Evolutionary conservation across 129 eudicot species (phyloP).

Genomic region (Centella asiatica): DNA sequence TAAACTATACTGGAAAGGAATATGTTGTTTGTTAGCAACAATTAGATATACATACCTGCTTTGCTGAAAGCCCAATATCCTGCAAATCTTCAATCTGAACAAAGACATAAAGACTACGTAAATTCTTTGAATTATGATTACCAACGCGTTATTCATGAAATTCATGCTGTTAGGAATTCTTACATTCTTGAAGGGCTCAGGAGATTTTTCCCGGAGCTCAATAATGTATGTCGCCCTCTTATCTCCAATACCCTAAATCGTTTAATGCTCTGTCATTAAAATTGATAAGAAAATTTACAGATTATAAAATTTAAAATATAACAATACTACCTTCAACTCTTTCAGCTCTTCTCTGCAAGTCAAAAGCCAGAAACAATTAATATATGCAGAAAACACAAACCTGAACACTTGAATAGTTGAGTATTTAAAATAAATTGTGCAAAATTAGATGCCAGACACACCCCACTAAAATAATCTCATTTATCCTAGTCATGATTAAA

Average conservation of each 20-base stretch:
- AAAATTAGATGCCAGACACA: no score
- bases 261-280: not conserved
- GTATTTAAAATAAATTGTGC: not conserved
- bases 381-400: not conserved
- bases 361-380: not conserved
- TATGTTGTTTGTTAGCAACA: no score
- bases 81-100: slow-evolving; percentile 72
- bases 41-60: slow-evolving; percentile 41
- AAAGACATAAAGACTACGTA: not conserved
- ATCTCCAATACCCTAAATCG: slow-evolving; percentile 75
- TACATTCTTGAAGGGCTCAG: slow-evolving; percentile 79
- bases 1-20: no score
- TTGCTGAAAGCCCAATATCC: slow-evolving; percentile 74
- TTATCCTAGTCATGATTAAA: no score
- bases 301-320: not conserved
- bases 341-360: slow-evolving; percentile 66
- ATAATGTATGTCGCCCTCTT: slow-evolving; percentile 79
- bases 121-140: no score
- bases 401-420: no score
- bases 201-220: slow-evolving; percentile 74
- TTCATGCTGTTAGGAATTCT: slow-evolving; percentile 14
- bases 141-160: no score
- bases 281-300: not conserved
- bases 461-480: no score
- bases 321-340: slow-evolving; percentile 49